Base-by-base conservation (phyloP, 768 basidiomycete species). In the Pulveroboletus sp. region DNA sequence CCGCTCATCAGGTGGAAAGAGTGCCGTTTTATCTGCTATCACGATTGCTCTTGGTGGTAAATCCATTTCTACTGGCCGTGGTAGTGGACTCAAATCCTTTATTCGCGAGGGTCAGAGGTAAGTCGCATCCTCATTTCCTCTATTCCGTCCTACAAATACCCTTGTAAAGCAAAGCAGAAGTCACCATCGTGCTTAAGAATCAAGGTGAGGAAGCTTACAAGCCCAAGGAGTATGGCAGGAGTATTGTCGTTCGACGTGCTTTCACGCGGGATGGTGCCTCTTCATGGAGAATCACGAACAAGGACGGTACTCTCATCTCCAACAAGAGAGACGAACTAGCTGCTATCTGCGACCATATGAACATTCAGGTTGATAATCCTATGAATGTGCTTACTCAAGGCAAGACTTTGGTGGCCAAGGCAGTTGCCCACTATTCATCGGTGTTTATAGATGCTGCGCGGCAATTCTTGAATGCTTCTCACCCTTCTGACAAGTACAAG, bases 301-400 rank as follows among this genome's bases (percentile, higher is more conserved):
- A 76, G 60, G 80, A 85, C 21, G 82, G 80, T 33, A 78, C 76
- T 56, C 62, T 82, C 9, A 69, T 96, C 50, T 85, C 84, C 31
- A 83, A 74, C 12, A 93, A 89, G 72, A 82, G 83, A 57, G 85
- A 91, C 9, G 93, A 97, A 62, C 69, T 99, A 10, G 78, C 87
- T 15, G 81, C 85, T 2, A 97, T 99, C 43, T 87, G 87, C 59
- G 91, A 95, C 63, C 87, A 93, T 56, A 95, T 96, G 86, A 93
- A 93, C 59, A 90, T 99, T 48, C 93, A 95, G 64, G 90, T 96
- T 51, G 93, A 96, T 64, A 94, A 94, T 61, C 95, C 94, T 2
- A 83, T 97, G 82, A 97, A 91, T 54, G 86, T 99, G 24, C 76
- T 95, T 39, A 93, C 90, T 1, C 91, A 93, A 76, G 89, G 86